A percentile compares a stretch with the other conserved stretches of the same genome.
Evolutionary conservation across 345 rosid species (phyloP).

Genomic region (Populus nigra): DNA sequence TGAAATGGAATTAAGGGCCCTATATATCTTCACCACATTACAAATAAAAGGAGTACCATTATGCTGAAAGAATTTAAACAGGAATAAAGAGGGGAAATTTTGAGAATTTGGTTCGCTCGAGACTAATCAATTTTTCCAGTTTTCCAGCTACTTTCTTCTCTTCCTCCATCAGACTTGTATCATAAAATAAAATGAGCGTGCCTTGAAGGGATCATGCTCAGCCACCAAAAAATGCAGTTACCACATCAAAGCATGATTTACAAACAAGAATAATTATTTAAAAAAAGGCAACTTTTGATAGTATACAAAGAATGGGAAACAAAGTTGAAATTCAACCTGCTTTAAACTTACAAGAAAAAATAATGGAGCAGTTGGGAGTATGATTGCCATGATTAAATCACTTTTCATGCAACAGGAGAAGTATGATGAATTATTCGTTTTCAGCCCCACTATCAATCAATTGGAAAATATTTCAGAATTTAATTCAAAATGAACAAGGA

Average conservation of each 20-base stretch:
- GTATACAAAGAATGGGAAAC: background rate
- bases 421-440: background rate
- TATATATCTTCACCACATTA: background rate
- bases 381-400: background rate
- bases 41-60: background rate
- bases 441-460: background rate
- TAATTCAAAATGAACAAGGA: background rate
- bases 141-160: background rate
- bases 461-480: background rate
- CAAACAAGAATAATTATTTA: background rate
- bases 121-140: background rate
- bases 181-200: background rate
- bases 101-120: background rate
- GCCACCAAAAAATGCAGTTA: background rate
- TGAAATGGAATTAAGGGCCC: background rate
- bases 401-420: background rate
- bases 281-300: background rate
- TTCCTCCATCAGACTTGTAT: background rate
- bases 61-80: background rate
- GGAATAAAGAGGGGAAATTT: background rate
- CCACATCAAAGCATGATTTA: background rate
- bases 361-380: background rate
- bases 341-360: background rate
- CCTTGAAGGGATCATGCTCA: background rate
- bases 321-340: background rate